Base-by-base conservation (phyloP, 1,284 basidiomycete genomes). In the Butyriboletus appendiculatus region DNA sequence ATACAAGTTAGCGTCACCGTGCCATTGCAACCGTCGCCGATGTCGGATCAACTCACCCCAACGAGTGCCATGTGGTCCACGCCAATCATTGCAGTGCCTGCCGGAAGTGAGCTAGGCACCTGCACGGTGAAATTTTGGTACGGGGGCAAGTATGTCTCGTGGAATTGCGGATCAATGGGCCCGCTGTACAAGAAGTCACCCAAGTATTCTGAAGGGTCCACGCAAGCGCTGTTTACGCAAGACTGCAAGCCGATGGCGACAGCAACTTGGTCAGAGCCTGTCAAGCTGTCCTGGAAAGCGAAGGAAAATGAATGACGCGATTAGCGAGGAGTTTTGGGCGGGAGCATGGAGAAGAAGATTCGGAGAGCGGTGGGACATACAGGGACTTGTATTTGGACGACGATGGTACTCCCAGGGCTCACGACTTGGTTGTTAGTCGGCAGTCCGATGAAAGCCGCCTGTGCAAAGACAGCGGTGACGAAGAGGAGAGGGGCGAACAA, bases 211-310 rank as follows among this genome's bases (percentile, higher is more conserved):
- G 58, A 38, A 34, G 66, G 59, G 1, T 52, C 0, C 1, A 22
- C 20, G 45, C 69, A 71, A 7, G 57, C 40, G 10, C 55, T 4
- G 28, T 24, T 14, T 9, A 57, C 12, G 45, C 67, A 71, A 24
- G 65, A 70, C 47, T 65, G 67, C 40, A 70, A 15, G 15, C 63
- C 66, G 30, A 68, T 65, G 20, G 63, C 69, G 43, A 70, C 50
- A 34, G 66, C 67, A n/a, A 68, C 62, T 10, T 68, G 64, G 48
- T 67, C 59, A 22, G 58, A 68, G 2, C 62, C 53, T 4, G 69
- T 52, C n/a, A 69, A 40, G 14, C 43, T 5, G 18, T 66, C 48
- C 69, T 68, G 33, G 5, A 14, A 26, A 34, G 24, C 3, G 3
- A 39, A 4, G n/a, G 1, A n/a, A n/a, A 20, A 37, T 3, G 34